Percentiles rank a stretch among this genome's conserved stretches.
Evolutionary conservation across 805 yeast species (phyloP).

Genomic region (Myxozyma udenii): DNA sequence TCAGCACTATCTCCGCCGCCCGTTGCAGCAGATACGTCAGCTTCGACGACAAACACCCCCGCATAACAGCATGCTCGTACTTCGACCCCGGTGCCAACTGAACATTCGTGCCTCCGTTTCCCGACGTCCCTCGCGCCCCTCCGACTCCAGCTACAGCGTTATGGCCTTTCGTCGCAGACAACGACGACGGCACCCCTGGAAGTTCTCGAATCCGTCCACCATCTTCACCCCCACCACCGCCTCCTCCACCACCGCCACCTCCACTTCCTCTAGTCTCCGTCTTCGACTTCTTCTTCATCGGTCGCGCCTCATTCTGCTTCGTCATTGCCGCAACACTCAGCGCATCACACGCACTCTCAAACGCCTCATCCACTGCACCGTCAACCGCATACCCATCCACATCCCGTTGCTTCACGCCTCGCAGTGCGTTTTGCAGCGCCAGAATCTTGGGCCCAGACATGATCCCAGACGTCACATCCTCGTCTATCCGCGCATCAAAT

Average conservation of each 20-base stretch:
- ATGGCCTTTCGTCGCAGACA: neutral
- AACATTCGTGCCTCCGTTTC: slow-evolving; percentile 4
- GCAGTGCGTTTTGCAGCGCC: slow-evolving; percentile 6
- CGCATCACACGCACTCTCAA: neutral
- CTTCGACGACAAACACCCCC: slow-evolving; percentile 63
- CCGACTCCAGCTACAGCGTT: neutral
- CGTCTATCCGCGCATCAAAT: slow-evolving; percentile 1
- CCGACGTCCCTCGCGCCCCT: neutral
- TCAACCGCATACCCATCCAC: slow-evolving; percentile 42
- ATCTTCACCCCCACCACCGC: slow-evolving; percentile 27
- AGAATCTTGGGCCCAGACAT: slow-evolving; percentile 18
- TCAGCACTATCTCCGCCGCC: slow-evolving; percentile 46
- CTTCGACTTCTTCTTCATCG: neutral
- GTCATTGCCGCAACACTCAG: neutral
- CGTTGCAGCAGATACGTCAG: slow-evolving; percentile 57
- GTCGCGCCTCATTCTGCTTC: neutral
- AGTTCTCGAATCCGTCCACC: slow-evolving; percentile 33
- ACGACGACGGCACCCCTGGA: slow-evolving; percentile 16
- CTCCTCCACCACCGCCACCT: slow-evolving; percentile 2
- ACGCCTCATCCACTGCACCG: slow-evolving; percentile 17
- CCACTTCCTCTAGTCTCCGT: slow-evolving; percentile 25
- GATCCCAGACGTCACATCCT: slow-evolving; percentile 45
- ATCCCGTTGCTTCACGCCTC: slow-evolving; percentile 13
- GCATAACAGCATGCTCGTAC: slow-evolving; percentile 29
- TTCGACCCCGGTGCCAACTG: slow-evolving; percentile 5